These are phyloP conservation scores for Raphidocelis subcapitata DNA, from an alignment of 139 green algal species.

Conservation along the genomic window DNA sequence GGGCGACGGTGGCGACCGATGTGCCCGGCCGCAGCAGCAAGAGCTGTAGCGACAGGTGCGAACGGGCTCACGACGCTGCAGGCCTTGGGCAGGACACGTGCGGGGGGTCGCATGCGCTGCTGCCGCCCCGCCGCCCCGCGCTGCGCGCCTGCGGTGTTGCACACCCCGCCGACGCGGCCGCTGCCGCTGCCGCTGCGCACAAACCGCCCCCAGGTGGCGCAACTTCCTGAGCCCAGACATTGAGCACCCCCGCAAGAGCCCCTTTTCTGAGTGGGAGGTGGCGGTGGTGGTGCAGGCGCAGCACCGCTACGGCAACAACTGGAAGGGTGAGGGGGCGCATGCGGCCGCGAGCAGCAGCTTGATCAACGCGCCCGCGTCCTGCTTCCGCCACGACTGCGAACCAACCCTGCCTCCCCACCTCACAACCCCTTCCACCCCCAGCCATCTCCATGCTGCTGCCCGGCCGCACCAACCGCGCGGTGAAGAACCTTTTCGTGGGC, in stretches of 20 bases:
- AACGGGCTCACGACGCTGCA: too few species aligned
- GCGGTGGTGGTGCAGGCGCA: slow-evolving; percentile 35
- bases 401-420: too few species aligned
- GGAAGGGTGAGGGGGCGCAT: slow-evolving; percentile 26
- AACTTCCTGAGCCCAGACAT: slow-evolving; percentile 37
- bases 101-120: too few species aligned
- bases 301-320: slow-evolving; percentile 34
- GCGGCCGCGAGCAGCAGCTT: too few species aligned
- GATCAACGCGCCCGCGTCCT: too few species aligned
- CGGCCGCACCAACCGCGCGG: slow-evolving; percentile 30
- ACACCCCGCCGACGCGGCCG: too few species aligned
- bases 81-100: too few species aligned
- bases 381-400: too few species aligned
- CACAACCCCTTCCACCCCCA: background rate
- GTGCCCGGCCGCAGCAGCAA: slow-evolving; percentile 29
- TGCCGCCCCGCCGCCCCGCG: too few species aligned
- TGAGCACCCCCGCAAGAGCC: slow-evolving; percentile 34
- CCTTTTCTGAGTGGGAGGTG: slow-evolving; percentile 35
- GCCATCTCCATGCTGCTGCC: slow-evolving; percentile 37
- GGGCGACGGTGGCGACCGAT: slow-evolving; percentile 22
- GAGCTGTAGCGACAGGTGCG: slow-evolving; percentile 31
- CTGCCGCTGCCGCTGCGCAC: too few species aligned
- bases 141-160: too few species aligned
- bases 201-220: slow-evolving; percentile 38
- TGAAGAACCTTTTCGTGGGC: slow-evolving; percentile 37